Percentiles rank a stretch among this genome's conserved stretches.
Conservation (phyloP, 805 yeast species). For the Cyberlindnera bimundalis region DNA sequence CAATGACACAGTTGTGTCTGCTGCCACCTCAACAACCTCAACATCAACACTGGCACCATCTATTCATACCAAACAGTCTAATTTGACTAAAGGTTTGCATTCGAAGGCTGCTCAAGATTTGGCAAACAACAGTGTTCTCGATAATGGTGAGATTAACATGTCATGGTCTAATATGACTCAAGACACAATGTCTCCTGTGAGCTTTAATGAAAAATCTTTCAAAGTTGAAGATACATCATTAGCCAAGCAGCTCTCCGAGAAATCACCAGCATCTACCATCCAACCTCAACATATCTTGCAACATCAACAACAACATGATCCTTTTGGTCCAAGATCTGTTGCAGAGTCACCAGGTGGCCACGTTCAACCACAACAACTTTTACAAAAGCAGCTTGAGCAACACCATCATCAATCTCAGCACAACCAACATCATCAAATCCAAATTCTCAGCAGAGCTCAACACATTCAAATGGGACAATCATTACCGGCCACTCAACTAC, state of each 20-base stretch:
- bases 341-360: conserved; percentile 4
- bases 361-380: conserved; percentile 18
- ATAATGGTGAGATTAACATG: conserved; percentile 38
- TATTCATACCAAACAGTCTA: conserved; percentile 17
- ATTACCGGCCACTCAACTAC: conserved; percentile 11
- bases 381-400: conserved; percentile 15
- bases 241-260: conserved; percentile 7
- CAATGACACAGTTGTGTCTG: conserved; percentile 12
- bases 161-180: conserved; percentile 35
- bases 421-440: conserved; percentile 3
- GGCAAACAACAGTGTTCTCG: conserved; percentile 12
- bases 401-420: conserved; percentile 11
- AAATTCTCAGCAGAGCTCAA: conserved; percentile 2
- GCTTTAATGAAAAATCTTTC: conserved; percentile 15
- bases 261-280: conserved; percentile 8
- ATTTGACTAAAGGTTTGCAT: conserved; percentile 21
- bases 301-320: conserved; percentile 9
- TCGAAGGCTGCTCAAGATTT: conserved; percentile 3
- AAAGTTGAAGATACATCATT: conserved; percentile 13
- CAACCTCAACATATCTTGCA: conserved; percentile 16
- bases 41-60: conserved; percentile 11
- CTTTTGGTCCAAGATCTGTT: conserved; percentile 1
- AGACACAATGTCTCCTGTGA: conserved; percentile 20
- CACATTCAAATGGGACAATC: conserved; percentile 11
- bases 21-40: conserved; percentile 11